Percentiles rank a stretch among this genome's conserved stretches.
These are phyloP conservation scores for Aureobasidium pullulans DNA, from an alignment of 2,329 filamentous ascomycete genomes.

Conservation along the genomic window DNA sequence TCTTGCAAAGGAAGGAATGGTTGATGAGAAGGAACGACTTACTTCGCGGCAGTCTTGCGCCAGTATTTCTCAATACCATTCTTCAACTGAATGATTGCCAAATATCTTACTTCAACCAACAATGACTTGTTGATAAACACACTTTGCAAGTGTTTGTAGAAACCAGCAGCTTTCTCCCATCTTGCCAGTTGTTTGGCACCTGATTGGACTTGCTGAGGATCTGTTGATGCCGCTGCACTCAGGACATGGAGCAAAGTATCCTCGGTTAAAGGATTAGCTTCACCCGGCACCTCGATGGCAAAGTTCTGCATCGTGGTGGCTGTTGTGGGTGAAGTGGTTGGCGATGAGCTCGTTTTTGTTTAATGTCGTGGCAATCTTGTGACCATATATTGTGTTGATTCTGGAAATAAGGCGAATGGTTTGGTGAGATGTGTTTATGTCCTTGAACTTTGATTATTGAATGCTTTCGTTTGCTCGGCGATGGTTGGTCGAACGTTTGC, in stretches of 20 bases:
- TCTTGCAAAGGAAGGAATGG: neutral
- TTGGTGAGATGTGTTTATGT: neutral
- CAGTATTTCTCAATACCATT: slow-evolving; percentile 95
- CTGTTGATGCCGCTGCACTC: slow-evolving; percentile 39
- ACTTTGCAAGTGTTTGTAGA: slow-evolving; percentile 46
- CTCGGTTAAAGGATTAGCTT: slow-evolving; percentile 56
- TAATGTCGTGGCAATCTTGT: too few relatives aligned
- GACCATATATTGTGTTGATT: neutral
- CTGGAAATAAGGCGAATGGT: neutral
- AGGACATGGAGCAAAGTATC: slow-evolving; percentile 42
- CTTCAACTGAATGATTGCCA: slow-evolving; percentile 89
- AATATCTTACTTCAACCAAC: slow-evolving; percentile 71
- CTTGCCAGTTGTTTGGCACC: slow-evolving; percentile 45
- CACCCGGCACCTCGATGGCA: slow-evolving; percentile 66
- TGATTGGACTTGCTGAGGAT: slow-evolving; percentile 43
- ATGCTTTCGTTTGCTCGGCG: neutral
- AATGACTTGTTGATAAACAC: slow-evolving; percentile 75
- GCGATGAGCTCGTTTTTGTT: neutral
- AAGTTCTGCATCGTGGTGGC: slow-evolving; percentile 19
- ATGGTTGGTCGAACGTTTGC: neutral
- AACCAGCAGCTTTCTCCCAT: slow-evolving; percentile 43
- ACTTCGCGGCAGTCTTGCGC: slow-evolving; percentile 69
- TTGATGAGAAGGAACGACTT: slow-evolving; percentile 21
- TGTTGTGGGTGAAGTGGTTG: neutral
- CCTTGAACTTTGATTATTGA: neutral